These are phyloP conservation scores for Mikania micrantha DNA, from an alignment of 129 eudicot genomes.

Conservation along the genomic window DNA sequence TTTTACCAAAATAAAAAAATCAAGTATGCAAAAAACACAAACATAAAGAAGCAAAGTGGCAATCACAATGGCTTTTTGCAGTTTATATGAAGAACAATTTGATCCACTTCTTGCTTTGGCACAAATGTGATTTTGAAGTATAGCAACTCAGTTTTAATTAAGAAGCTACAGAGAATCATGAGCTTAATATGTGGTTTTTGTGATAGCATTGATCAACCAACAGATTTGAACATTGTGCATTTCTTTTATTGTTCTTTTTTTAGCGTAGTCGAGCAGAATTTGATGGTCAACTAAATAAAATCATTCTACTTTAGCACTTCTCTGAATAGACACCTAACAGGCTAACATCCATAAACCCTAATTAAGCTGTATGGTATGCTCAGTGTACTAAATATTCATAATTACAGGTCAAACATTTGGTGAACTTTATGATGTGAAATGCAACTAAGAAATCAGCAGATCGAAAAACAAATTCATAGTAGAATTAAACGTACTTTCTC, in stretches of 20 bases:
- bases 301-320: too few species aligned
- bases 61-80: too few species aligned
- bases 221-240: neutral
- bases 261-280: neutral
- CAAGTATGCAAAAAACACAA: too few species aligned
- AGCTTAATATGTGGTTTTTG: neutral
- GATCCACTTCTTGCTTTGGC: neutral
- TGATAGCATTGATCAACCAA: constrained; percentile 14
- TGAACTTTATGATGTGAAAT: neutral
- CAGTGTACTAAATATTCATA: neutral
- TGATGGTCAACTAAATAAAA: neutral
- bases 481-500: constrained; percentile 52
- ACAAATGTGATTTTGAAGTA: neutral
- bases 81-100: neutral
- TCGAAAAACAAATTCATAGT: neutral
- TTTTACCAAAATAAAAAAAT: too few species aligned
- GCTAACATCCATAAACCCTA: neutral
- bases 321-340: too few species aligned
- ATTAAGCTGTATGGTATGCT: neutral
- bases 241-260: neutral
- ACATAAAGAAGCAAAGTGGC: too few species aligned
- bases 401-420: neutral
- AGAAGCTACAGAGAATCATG: neutral
- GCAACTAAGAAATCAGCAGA: constrained; percentile 1
- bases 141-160: neutral